A percentile compares a stretch with the other conserved stretches of the same genome.
phyloP scores from a whole-genome alignment of 305 asterid species.

The Fraxinus nigra region DNA sequence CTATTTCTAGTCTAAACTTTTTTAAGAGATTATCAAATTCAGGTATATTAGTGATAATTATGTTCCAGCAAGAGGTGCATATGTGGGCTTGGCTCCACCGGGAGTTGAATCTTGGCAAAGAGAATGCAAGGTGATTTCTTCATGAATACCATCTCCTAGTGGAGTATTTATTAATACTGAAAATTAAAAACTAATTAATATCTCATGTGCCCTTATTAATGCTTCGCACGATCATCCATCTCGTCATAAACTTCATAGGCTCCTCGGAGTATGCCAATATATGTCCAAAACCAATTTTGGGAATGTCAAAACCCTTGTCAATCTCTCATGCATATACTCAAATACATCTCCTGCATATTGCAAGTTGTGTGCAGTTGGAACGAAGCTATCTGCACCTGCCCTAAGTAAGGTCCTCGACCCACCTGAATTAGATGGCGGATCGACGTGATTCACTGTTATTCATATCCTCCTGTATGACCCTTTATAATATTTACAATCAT shows the following conservation, averaged over 20 bases:
- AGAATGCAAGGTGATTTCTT: slow-evolving; percentile 24
- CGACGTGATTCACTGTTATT: not conserved
- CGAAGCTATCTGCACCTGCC: not conserved
- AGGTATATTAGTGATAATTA: slow-evolving; percentile 14
- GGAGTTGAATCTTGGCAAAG: slow-evolving; percentile 36
- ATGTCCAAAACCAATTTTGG: not conserved
- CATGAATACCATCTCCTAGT: not conserved
- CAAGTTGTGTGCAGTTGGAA: not conserved
- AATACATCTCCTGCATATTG: not conserved
- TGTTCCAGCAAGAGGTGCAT: slow-evolving; percentile 26
- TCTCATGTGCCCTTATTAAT: not conserved
- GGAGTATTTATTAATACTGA: not conserved
- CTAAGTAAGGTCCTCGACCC: not conserved
- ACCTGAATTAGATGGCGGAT: not conserved
- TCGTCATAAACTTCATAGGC: not conserved
- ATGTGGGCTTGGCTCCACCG: slow-evolving; percentile 27
- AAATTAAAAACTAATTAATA: not conserved
- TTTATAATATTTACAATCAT: not conserved
- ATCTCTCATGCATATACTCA: not conserved
- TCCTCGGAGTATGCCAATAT: not conserved
- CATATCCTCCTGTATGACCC: not conserved
- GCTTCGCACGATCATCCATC: not conserved
- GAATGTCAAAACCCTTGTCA: not conserved
- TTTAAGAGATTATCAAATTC: not conserved
- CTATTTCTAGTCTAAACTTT: not conserved